These are phyloP conservation scores for Marsdenia floribunda DNA, from an alignment of 257 asterid species.

Conservation along the genomic window DNA sequence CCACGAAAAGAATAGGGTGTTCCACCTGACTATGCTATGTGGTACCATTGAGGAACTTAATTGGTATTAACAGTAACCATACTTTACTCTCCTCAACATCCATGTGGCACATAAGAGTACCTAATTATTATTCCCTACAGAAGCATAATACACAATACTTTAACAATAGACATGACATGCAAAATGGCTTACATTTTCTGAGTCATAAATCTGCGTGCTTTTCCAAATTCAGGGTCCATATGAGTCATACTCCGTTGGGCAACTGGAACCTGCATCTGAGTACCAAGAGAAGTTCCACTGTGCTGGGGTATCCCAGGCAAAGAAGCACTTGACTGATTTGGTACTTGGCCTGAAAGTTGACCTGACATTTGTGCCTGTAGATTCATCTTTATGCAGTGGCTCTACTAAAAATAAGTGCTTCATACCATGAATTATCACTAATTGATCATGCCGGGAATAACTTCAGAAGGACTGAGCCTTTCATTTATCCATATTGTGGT, in stretches of 20 bases:
- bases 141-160: background rate
- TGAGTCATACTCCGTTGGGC: conserved; percentile 35
- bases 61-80: too few relatives aligned
- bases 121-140: background rate
- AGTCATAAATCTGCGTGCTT: conserved; percentile 49
- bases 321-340: conserved; percentile 11
- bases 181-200: conserved; percentile 54
- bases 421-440: background rate
- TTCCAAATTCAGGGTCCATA: conserved; percentile 47
- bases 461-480: background rate
- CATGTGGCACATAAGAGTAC: background rate
- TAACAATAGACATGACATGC: conserved; percentile 3
- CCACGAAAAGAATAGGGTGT: background rate
- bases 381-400: conserved; percentile 8
- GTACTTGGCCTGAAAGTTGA: conserved; percentile 14
- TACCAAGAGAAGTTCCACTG: conserved; percentile 52
- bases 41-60: background rate
- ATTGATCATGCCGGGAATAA: background rate
- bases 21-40: background rate
- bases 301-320: conserved; percentile 38
- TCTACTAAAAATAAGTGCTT: background rate
- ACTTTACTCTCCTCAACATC: background rate
- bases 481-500: background rate
- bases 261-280: conserved; percentile 65
- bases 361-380: conserved; percentile 14